Percentiles rank a stretch among this genome's conserved stretches.
Evolutionary conservation across 1,284 basidiomycete species (phyloP).

Genomic region (Ceratobasidium sp.): DNA sequence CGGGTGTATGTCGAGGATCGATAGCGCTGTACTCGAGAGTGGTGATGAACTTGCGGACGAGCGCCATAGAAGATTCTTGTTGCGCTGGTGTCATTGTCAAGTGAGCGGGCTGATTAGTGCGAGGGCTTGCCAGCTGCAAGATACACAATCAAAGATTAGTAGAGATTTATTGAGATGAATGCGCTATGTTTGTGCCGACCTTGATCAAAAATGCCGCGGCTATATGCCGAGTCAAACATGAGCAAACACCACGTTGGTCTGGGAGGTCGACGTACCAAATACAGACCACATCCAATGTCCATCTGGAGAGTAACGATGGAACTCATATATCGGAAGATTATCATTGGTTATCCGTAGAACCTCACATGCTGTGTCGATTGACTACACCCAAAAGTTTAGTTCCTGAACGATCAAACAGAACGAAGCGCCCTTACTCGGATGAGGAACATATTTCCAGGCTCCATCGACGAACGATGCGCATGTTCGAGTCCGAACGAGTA

Average conservation of each 20-base stretch:
- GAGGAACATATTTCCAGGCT: constrained; percentile 75
- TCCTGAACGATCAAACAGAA: not conserved
- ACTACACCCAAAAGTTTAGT: no score
- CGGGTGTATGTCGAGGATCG: constrained; percentile 38
- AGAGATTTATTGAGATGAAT: no score
- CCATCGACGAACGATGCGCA: constrained; percentile 76
- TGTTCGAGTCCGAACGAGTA: constrained; percentile 89
- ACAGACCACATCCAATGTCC: constrained; percentile 89
- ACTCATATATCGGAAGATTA: constrained; percentile 76
- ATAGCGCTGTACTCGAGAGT: constrained; percentile 37
- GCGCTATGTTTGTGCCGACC: constrained; percentile 1
- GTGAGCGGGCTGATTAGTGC: constrained; percentile 16
- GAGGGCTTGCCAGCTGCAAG: constrained; percentile 35
- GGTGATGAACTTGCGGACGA: constrained; percentile 30
- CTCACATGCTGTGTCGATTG: constrained; percentile 76
- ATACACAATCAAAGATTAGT: not conserved
- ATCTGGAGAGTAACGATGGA: constrained; percentile 87
- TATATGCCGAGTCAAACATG: constrained; percentile 7
- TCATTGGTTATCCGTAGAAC: constrained; percentile 78
- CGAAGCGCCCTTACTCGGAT: constrained; percentile 66
- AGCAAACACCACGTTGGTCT: not conserved
- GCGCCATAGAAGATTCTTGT: constrained; percentile 14
- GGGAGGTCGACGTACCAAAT: constrained; percentile 78
- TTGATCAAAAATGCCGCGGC: constrained; percentile 45
- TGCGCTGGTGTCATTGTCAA: constrained; percentile 35